Conservation (phyloP, 1,284 basidiomycete species). For the Tremellales sp. region DNA sequence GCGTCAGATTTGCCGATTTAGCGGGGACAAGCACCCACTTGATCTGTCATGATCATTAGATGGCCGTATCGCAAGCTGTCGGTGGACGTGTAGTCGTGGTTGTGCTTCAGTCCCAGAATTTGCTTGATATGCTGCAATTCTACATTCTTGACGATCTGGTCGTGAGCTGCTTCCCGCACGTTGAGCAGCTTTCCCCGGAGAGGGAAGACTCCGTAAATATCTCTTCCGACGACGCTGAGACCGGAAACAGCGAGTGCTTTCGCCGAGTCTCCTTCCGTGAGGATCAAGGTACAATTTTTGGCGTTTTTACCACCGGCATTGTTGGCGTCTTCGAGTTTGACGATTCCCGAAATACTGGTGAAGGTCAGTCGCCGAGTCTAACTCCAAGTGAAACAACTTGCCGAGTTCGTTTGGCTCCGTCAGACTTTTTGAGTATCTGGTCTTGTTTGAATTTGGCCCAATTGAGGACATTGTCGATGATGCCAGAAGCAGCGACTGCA, state of each 20-base stretch:
- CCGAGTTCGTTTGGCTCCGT: slow-evolving; percentile 89
- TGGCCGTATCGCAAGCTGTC: slow-evolving; percentile 84
- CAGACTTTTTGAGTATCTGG: slow-evolving; percentile 91
- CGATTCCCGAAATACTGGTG: slow-evolving; percentile 75
- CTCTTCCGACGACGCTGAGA: slow-evolving; percentile 88
- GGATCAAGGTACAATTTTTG: slow-evolving; percentile 85
- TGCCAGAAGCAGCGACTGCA: slow-evolving; percentile 80
- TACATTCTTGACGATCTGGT: slow-evolving; percentile 96
- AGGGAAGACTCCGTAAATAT: slow-evolving; percentile 97
- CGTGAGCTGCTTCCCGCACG: slow-evolving; percentile 92
- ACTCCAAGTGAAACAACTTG: slow-evolving; percentile 36
- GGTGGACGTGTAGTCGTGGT: slow-evolving; percentile 75
- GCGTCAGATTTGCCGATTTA: not conserved
- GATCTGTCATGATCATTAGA: slow-evolving; percentile 99
- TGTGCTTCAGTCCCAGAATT: slow-evolving; percentile 93
- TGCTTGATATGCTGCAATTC: slow-evolving; percentile 98
- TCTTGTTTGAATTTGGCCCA: slow-evolving; percentile 98
- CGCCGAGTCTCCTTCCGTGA: slow-evolving; percentile 99
- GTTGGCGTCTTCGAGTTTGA: slow-evolving; percentile 96
- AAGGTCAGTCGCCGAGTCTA: slow-evolving; percentile 43
- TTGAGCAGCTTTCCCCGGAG: slow-evolving; percentile 95
- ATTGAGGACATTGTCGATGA: slow-evolving; percentile 87
- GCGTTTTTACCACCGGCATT: slow-evolving; percentile 86
- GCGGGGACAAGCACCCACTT: slow-evolving; percentile 55
- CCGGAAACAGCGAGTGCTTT: slow-evolving; percentile 95